phyloP scores from a whole-genome alignment of 2,329 filamentous ascomycete species.

The Epichloe sp. region DNA sequence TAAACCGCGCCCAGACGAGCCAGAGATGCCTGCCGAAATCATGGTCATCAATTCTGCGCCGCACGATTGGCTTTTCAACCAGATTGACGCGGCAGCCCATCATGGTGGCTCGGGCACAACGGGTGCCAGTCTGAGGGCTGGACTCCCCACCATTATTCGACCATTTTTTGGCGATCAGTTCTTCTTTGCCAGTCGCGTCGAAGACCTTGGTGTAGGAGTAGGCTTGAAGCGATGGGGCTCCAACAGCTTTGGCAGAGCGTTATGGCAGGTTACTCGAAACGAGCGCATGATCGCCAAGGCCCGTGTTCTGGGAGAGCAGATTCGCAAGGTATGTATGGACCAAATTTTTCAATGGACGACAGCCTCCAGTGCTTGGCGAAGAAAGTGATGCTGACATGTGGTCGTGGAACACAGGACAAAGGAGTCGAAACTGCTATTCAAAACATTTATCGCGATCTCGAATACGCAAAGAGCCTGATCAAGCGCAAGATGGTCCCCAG shows the following conservation, averaged over 20 bases:
- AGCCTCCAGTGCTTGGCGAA: neutral
- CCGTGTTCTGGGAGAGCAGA: conserved; percentile 66
- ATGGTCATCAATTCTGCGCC: conserved; percentile 80
- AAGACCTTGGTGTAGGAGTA: conserved; percentile 86
- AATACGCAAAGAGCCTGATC: conserved; percentile 79
- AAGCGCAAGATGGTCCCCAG: conserved; percentile 48
- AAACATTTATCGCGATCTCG: conserved; percentile 84
- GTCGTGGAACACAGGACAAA: conserved; percentile 49
- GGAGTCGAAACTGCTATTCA: conserved; percentile 86
- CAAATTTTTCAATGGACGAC: neutral
- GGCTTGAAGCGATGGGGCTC: conserved; percentile 81
- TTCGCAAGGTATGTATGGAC: conserved; percentile 56
- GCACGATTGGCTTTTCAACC: conserved; percentile 91
- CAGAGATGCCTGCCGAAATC: conserved; percentile 65
- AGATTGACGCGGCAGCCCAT: conserved; percentile 88
- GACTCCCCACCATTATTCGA: conserved; percentile 85
- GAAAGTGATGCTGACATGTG: neutral
- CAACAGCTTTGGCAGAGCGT: conserved; percentile 67
- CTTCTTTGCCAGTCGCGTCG: conserved; percentile 83
- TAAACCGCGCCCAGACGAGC: conserved; percentile 43
- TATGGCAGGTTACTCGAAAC: conserved; percentile 86
- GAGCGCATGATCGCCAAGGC: conserved; percentile 88
- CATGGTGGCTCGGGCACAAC: conserved; percentile 94
- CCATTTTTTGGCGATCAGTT: conserved; percentile 95
- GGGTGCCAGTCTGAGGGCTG: conserved; percentile 79